Evolutionary conservation across 805 yeast genomes (phyloP), one percentile per base, ranked within the genome.

Genomic region (Yarrowia sp.): DNA sequence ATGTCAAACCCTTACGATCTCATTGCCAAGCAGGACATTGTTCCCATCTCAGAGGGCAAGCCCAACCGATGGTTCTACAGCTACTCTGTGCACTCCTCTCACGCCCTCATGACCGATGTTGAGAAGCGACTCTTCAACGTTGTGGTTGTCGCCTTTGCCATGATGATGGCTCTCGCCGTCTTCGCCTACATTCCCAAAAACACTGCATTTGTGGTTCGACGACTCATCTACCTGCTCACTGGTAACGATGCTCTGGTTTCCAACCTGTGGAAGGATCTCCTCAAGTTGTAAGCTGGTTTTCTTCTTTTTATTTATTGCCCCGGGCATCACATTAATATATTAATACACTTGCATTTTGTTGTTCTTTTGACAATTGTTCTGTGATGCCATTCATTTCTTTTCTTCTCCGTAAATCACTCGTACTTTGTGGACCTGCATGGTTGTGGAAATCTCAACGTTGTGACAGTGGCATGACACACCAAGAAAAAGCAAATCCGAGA

Each of bases 21-120:
- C 38, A 55, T 55, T 38, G 31, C 61, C 47, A 41, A 55, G 17
- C 47, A 55, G 47, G 61, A 55, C 47, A 13, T 55, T 22, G 61
- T 55, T 13, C 61, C 61, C 35, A 31, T 17, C 18, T 39, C 47
- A 17, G 36, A 55, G 61, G 61, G 14, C 41, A 42, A 58, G 14
- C 42, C 43, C 42, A 31, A 42, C 42, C 50, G 43, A 32, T 58
- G 64, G 64, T 58, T 18, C 18, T 58, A 58, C 43, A 11, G 8
- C 28, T 58, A 58, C 64, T 58, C 64, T 10, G 51, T 58, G 32
- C 64, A 58, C 64, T 58, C 64, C 4, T 58, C 64, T 4, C 64
- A 58, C 42, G 50, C 64, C 3, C 51, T 58, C 9, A 58, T 58
- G 64, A 58, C 64, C 41, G 42, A 42, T 9, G 51, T 36, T 1